phyloP scores from a whole-genome alignment of 192 early-diverging fungal species.

The Entomortierella parvispora region DNA sequence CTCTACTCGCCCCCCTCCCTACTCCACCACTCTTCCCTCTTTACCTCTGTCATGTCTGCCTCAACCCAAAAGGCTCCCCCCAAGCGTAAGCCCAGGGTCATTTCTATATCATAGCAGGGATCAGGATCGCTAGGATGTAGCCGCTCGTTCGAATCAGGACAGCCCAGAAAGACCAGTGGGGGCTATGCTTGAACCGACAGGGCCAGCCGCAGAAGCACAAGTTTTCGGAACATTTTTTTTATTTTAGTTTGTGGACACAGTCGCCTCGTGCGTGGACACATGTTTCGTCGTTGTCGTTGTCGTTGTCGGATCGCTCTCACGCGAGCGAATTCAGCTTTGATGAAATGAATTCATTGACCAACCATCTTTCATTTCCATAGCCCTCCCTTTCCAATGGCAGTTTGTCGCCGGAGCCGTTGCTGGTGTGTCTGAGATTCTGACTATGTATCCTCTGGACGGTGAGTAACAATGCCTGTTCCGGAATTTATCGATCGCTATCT shows the following conservation, averaged over 20 bases:
- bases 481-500: conserved; percentile 9
- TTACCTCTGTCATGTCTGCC: conserved; percentile 17
- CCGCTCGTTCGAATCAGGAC: too few relatives aligned
- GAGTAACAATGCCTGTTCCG: conserved; percentile 2
- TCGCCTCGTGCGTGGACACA: too few relatives aligned
- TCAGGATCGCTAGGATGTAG: not conserved
- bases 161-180: too few relatives aligned
- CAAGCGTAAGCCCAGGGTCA: conserved; percentile 33
- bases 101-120: not conserved
- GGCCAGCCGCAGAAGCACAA: too few relatives aligned
- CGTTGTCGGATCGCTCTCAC: too few relatives aligned
- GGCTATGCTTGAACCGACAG: too few relatives aligned
- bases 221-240: too few relatives aligned
- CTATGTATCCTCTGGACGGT: conserved; percentile 92
- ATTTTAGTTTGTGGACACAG: too few relatives aligned
- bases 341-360: conserved; percentile 1
- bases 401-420: conserved; percentile 84
- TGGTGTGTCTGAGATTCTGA: conserved; percentile 91
- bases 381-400: conserved; percentile 83
- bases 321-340: not conserved
- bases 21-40: conserved; percentile 9
- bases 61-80: conserved; percentile 26
- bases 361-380: conserved; percentile 16
- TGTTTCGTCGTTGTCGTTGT: too few relatives aligned
- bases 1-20: not conserved